Base-by-base conservation (phyloP, 176 grass and related monocot genomes). In the Coix lacrymajobi region DNA sequence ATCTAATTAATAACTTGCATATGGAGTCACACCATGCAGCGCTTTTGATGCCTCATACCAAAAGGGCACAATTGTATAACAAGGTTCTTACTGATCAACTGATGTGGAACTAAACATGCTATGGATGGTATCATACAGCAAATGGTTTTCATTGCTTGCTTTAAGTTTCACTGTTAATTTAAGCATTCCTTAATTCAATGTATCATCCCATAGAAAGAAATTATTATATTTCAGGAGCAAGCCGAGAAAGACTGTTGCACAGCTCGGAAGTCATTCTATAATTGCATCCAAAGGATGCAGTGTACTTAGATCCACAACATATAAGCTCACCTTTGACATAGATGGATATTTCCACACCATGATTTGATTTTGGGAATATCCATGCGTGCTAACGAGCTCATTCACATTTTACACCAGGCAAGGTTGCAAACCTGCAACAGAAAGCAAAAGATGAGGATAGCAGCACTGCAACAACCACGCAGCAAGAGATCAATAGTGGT, bases 321-420 rank as follows among this genome's bases (percentile, higher is more conserved):
- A 19, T 33, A 73, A 65, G 46, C 64, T 34, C 85, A 95, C 96
- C 92, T 95, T 98, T 67, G 83, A 84, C 87, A 98, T 91, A 2
- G 92, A 95, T 79, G 96, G 96, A 77, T 98, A 98, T 73, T 95
- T 98, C 96, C 96, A 95, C 79, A 98, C 92, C 96, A 98, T 98
- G 73, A 98, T 98, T 84, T 98, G 92, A 60, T 98, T 98, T 72
- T 98, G 90, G 14, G 96, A 98, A 74, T 98, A 98, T 15, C 96
- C 96, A 80, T 98, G 96, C 46, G 96, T 98, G 79, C 96, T 98
- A 41, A 98, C 96, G 17, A 98, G 37, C 79, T 98, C 96, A 84
- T 92, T 98, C 32, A 92, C 90, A 65, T 98, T 77, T 98, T 98
- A 69, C 93, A 95, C 96, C 96, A 98, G 30, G 93, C 93, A 51